These are phyloP conservation scores for Aegilops umbellulata DNA, from an alignment of 176 grass and related monocot genomes.

Conservation along the genomic window DNA sequence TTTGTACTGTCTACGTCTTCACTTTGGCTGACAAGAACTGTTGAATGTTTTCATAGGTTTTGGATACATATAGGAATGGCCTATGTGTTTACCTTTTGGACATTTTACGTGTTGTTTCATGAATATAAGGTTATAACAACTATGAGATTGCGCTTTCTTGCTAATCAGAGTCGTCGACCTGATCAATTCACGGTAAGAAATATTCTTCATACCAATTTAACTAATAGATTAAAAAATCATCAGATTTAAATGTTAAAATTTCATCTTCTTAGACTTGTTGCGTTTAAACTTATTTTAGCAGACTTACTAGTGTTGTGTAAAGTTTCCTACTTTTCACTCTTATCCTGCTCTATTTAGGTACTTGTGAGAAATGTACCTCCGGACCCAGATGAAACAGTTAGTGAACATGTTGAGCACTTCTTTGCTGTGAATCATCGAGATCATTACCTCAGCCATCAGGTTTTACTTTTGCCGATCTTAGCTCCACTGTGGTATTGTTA, in stretches of 20 bases:
- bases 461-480: slow-evolving; percentile 33
- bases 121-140: slow-evolving; percentile 86
- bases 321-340: background rate
- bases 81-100: slow-evolving; percentile 89
- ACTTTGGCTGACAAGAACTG: slow-evolving; percentile 17
- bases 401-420: slow-evolving; percentile 97
- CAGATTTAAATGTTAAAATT: slow-evolving; percentile 11
- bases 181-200: slow-evolving; percentile 87
- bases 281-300: background rate
- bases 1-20: background rate
- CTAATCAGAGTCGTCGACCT: slow-evolving; percentile 72
- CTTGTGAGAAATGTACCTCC: slow-evolving; percentile 91
- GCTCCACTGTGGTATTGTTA: background rate
- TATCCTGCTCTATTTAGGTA: slow-evolving; percentile 51
- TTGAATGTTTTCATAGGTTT: slow-evolving; percentile 50
- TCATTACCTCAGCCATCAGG: slow-evolving; percentile 93
- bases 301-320: background rate
- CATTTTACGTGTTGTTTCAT: slow-evolving; percentile 63
- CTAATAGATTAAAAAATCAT: background rate
- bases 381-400: slow-evolving; percentile 87
- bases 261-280: background rate
- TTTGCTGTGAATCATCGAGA: slow-evolving; percentile 96
- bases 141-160: slow-evolving; percentile 91
- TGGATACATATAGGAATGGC: slow-evolving; percentile 79
- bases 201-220: background rate